Evolutionary conservation across 208 protist genomes (phyloP).

Genomic region (Leishmania tarentolae): DNA sequence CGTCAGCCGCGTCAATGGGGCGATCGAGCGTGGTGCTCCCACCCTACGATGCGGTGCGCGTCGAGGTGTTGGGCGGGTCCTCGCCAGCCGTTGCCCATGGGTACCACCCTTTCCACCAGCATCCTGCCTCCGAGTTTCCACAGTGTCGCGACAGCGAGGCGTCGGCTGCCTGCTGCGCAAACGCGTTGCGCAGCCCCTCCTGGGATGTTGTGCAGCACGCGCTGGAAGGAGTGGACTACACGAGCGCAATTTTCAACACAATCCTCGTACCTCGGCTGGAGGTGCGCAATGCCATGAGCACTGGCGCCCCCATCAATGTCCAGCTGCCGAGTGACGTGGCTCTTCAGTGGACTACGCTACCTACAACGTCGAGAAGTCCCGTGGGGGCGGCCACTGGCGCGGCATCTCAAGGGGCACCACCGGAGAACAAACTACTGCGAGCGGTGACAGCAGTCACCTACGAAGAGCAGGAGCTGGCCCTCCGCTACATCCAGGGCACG

Average conservation of each 20-base stretch:
- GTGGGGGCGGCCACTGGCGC: not conserved
- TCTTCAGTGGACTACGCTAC: slow-evolving; percentile 43
- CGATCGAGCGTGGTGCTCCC: slow-evolving; percentile 10
- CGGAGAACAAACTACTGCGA: slow-evolving; percentile 31
- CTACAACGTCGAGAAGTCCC: not conserved
- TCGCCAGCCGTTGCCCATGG: slow-evolving; percentile 6
- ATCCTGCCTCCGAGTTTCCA: not conserved
- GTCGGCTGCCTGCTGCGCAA: not conserved
- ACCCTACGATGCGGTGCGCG: slow-evolving; percentile 68
- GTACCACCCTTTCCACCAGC: not conserved
- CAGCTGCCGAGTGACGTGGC: slow-evolving; percentile 33
- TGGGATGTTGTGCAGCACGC: slow-evolving; percentile 74
- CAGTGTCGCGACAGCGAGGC: not conserved
- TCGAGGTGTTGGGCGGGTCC: slow-evolving; percentile 43
- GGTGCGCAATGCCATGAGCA: slow-evolving; percentile 56
- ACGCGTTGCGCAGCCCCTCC: slow-evolving; percentile 30
- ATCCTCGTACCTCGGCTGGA: slow-evolving; percentile 59
- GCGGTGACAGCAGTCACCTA: slow-evolving; percentile 70
- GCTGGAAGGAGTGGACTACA: slow-evolving; percentile 58
- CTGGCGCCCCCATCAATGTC: slow-evolving; percentile 44
- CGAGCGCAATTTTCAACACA: slow-evolving; percentile 58
- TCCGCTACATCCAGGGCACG: slow-evolving; percentile 83
- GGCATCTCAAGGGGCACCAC: not conserved
- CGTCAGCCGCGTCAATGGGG: not conserved
- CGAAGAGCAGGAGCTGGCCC: slow-evolving; percentile 81